Base-by-base conservation (phyloP, 805 yeast species). In the Yamadazyma scolyti region DNA sequence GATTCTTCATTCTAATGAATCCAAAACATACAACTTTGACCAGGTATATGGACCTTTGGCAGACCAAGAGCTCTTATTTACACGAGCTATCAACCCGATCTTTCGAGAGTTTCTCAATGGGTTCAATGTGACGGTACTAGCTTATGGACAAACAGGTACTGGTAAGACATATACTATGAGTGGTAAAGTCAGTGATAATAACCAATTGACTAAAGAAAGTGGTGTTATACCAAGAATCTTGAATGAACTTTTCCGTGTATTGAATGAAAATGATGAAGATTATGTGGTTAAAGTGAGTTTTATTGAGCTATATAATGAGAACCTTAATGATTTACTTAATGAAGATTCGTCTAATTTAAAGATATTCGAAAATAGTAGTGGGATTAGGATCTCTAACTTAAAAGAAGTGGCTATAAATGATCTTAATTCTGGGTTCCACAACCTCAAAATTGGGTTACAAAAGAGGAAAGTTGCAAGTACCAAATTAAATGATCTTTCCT, bases 291-390 rank as follows among this genome's bases (percentile, higher is more conserved):
- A 79, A 50, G 73, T 87, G 40, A 83, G 95, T 0, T 89, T 82
- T 52, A 71, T 87, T 32, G 97, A 88, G 52, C 61, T 88, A 12
- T 89, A 88, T 60, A 87, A 88, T 47, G 97, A 88, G 53, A 95
- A 86, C 45, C 61, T 89, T 28, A 69, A 74, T 29, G 96, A 88
- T 50, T 65, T 88, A 33, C 58, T 88, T 30, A 63, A 66, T 19
- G 70, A 71, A 19, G 83, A 76, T 20, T 33, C n/a, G 14, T 39
- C 34, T 10, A 55, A 59, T 21, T 46, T 72, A 25, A 52, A 65
- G 23, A 67, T 72, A 4, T 65, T 56, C 37, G 76, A 63, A 39
- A 50, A 42, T 39, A 26, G 42, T 13, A 46, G 39, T 25, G 38
- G 47, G 5, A 77, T 79, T 9, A 58, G 65, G 30, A 76, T 82